Base-by-base conservation (phyloP, 768 basidiomycete genomes). In the Podaxis sp. region DNA sequence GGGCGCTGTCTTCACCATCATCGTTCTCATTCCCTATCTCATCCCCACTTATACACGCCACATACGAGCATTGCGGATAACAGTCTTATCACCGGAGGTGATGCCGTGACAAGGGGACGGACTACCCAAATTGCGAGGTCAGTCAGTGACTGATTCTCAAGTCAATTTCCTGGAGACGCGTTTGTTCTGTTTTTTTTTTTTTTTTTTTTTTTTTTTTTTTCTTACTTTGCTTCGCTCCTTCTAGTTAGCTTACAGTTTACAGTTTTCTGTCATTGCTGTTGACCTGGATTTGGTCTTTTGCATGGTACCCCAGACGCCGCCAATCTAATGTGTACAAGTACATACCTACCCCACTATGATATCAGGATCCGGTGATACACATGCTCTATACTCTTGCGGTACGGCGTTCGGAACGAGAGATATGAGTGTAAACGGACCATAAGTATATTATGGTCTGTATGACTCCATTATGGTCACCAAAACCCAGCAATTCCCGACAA, bases 401-500 rank as follows among this genome's bases (percentile, higher is more conserved):
- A 23, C 10, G 21, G 10, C 5, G 7, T 27, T 25, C 25, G 5
- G 21, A 13, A 27, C 23, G 21, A 32, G 32, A 32, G 28, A 2
- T 42, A 14, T 42, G 13, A 42, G 6, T 7, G 40, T 42, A 1
- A 7, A 42, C 14, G 14, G 13, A 7, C 5, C 21, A 16, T 11
- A 42, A 38, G 14, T 50, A 42, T 36, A 32, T 37, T 16, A 50
- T 44, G 55, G n/a, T 40, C 59, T 62, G 40, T 87, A 87, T 3
- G 70, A 72, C 44, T 76, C 65, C 76, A 93, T 84, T 23, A 95
- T 74, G 28, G 78, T 79, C 1, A 75, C 85, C 23, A 96, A 73
- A 1, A 95, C 85, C 91, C 91, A 95, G 59, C 81, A 81, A 72
- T 97, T 92, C 5, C 87, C 86, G 4, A 79, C 68, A 9, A 95